Percentiles rank a stretch among this genome's conserved stretches.
These are phyloP conservation scores for Akanthomyces uredinophilus DNA, from an alignment of 2,329 filamentous ascomycete species.

Conservation along the genomic window DNA sequence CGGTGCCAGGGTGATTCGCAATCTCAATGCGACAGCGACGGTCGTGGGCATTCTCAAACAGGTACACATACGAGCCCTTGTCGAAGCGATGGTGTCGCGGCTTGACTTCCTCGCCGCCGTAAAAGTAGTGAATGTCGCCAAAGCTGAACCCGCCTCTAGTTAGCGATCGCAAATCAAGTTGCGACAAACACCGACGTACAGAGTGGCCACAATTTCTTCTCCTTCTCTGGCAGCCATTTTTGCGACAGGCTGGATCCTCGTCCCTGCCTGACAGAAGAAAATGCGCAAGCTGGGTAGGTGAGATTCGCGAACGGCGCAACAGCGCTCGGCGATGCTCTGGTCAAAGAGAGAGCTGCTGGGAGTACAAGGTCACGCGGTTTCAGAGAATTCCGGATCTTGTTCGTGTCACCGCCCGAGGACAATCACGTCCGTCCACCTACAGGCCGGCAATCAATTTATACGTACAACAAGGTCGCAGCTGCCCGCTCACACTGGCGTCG, in stretches of 20 bases:
- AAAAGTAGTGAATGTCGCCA: conserved; percentile 75
- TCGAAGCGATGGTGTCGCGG: conserved; percentile 78
- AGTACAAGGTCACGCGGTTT: background rate
- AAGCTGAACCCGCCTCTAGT: conserved; percentile 46
- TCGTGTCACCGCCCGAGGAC: background rate
- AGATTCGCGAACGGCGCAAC: background rate
- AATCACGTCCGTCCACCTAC: conserved; percentile 16
- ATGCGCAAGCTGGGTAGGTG: background rate
- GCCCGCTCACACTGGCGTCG: conserved; percentile 18
- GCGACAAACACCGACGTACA: conserved; percentile 33
- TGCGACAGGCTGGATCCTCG: background rate
- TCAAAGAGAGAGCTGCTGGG: background rate
- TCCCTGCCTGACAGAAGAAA: background rate
- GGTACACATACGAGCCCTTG: conserved; percentile 73
- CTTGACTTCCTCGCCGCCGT: conserved; percentile 58
- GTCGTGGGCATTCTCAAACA: conserved; percentile 68
- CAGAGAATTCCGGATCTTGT: background rate
- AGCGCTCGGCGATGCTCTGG: background rate
- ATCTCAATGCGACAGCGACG: conserved; percentile 67
- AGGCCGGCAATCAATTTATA: conserved; percentile 14
- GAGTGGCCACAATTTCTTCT: conserved; percentile 47
- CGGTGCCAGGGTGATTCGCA: conserved; percentile 67
- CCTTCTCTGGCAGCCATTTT: conserved; percentile 43
- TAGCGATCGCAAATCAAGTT: background rate
- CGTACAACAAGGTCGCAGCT: background rate